These are phyloP conservation scores for Trichoderma sp. DNA, from an alignment of 2,329 filamentous ascomycete genomes.

Conservation along the genomic window DNA sequence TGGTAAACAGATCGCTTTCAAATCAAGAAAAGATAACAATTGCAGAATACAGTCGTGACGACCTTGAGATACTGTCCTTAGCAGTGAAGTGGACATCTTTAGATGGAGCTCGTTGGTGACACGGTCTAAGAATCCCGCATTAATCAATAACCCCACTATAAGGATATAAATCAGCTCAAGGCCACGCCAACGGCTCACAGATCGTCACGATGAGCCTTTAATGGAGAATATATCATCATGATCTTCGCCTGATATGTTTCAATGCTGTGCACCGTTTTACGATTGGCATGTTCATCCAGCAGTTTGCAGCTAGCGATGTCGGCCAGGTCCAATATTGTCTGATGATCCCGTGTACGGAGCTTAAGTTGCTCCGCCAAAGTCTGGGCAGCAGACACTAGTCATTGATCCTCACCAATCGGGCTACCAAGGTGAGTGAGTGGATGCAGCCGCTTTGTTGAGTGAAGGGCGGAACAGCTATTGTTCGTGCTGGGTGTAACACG, in stretches of 20 bases:
- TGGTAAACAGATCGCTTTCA: background rate
- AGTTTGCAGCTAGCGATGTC: background rate
- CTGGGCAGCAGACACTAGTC: background rate
- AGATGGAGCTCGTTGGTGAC: background rate
- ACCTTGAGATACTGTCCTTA: background rate
- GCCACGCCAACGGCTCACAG: background rate
- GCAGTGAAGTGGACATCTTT: background rate
- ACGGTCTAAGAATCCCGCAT: background rate
- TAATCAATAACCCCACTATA: slow-evolving; percentile 26
- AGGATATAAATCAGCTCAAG: slow-evolving; percentile 18
- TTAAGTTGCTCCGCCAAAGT: background rate
- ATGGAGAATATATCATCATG: no score
- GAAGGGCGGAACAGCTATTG: background rate
- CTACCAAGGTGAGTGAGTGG: background rate
- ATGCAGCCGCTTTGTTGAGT: background rate
- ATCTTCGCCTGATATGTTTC: background rate
- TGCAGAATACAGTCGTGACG: background rate
- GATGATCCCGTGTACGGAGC: background rate
- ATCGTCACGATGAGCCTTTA: background rate
- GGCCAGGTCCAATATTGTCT: background rate
- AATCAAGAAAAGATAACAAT: background rate
- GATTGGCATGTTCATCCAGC: background rate
- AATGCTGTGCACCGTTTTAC: background rate
- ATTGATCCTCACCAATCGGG: background rate
- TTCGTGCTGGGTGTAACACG: background rate